Base-by-base conservation (phyloP, 441 rosid species). In the Adansonia madagascariensis region DNA sequence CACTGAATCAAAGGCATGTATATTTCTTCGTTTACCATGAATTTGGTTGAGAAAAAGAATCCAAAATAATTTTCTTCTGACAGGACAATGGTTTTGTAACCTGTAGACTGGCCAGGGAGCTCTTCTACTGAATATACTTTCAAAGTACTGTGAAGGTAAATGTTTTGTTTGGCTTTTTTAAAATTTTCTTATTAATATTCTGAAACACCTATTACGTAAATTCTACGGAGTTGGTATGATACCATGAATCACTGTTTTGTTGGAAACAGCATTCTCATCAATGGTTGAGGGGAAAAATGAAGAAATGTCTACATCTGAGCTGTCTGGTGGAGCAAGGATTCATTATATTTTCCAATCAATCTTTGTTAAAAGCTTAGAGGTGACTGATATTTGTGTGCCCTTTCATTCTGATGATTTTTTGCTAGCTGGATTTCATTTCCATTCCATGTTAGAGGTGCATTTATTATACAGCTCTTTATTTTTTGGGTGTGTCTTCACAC, bases 101-200 rank as follows among this genome's bases (percentile, higher is more conserved):
- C n/a, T 47, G 27, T 75, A 97, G 99, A 96, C 98, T 83, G 98
- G 96, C 60, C 98, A 94, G 82, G 98, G 99, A 61, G 98, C 99
- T 82, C 90, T 97, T 82, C 89, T 97, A 43, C 86, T 97, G 81
- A 94, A 92, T 79, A 91, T 97, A 84, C 94, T 94, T 73, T 90
- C 99, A 11, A 94, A 92, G 85, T 97, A 93, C 81, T 89, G 89
- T 72, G 99, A 93, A 78, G 99, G 98, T 93, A 88, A 81, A 31
- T 74, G 11, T 65, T 41, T 6, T 79, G 69, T 64, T 75, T 63
- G n/a, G 20, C 17, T 20, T 46, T 39, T 12, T 64, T 4, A 31
- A 47, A 44, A 46, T 12, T 31, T 18, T 27, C 53, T 31, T 8
- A 39, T 52, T 61, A 57, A 56, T 62, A 17, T 41, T 73, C 44